Conservation (phyloP, 2,329 filamentous ascomycete genomes). For the Podosphaera fusca region DNA sequence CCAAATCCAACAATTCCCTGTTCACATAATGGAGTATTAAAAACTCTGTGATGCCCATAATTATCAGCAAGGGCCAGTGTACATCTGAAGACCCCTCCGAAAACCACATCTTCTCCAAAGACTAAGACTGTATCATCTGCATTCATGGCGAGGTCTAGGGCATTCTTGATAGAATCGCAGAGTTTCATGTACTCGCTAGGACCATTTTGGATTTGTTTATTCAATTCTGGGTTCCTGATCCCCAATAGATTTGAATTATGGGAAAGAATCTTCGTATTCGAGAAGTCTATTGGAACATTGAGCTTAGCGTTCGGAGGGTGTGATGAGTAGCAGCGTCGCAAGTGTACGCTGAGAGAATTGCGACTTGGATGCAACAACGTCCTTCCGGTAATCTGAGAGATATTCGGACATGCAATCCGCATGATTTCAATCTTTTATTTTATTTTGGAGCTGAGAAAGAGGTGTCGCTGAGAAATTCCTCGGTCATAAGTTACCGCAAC, state of each 20-base stretch:
- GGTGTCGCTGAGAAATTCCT: not conserved
- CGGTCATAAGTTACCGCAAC: not conserved
- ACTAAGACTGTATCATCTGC: slow-evolving; percentile 70
- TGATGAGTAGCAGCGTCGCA: slow-evolving; percentile 11
- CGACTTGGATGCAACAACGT: not conserved
- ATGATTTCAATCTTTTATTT: not conserved
- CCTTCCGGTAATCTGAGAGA: slow-evolving; percentile 3
- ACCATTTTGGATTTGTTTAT: slow-evolving; percentile 37
- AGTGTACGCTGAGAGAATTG: not conserved
- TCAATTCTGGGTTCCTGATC: slow-evolving; percentile 48
- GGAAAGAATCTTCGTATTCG: slow-evolving; percentile 55
- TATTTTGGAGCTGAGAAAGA: not conserved
- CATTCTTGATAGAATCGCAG: slow-evolving; percentile 83
- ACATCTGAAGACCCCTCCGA: slow-evolving; percentile 88
- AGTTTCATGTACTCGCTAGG: slow-evolving; percentile 75
- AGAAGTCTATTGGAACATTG: slow-evolving; percentile 75
- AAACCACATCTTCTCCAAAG: slow-evolving; percentile 92
- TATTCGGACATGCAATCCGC: not conserved
- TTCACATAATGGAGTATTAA: slow-evolving; percentile 87
- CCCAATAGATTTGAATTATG: slow-evolving; percentile 49
- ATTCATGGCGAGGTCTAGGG: slow-evolving; percentile 58
- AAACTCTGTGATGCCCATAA: slow-evolving; percentile 72
- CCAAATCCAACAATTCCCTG: slow-evolving; percentile 90
- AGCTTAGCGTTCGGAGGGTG: slow-evolving; percentile 36
- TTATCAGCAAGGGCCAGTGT: slow-evolving; percentile 76